A percentile compares a stretch with the other conserved stretches of the same genome.
phyloP scores from a whole-genome alignment of 2,329 filamentous ascomycete genomes.

The Nannizzia gypsea region DNA sequence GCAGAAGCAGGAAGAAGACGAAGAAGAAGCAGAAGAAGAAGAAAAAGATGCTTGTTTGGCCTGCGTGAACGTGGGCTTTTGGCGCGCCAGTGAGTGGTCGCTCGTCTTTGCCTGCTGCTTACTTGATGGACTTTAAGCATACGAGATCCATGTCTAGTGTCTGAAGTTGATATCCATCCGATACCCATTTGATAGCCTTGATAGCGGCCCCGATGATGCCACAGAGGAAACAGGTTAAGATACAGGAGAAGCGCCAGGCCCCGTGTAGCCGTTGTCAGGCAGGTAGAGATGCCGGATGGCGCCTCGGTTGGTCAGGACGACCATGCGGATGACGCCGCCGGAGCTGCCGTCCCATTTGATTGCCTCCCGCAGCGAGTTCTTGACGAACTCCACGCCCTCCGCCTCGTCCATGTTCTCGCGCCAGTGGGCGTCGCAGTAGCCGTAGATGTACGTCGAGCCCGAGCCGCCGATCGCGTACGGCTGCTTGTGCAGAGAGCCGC shows the following conservation, averaged over 20 bases:
- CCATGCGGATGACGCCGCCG: constrained; percentile 94
- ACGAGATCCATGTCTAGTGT: neutral
- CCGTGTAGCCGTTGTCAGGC: constrained; percentile 79
- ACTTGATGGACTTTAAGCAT: neutral
- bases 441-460: constrained; percentile 98
- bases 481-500: constrained; percentile 95
- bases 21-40: neutral
- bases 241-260: neutral
- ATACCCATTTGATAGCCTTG: neutral
- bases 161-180: no score
- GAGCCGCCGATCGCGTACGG: constrained; percentile 91
- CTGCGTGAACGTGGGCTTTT: neutral
- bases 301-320: constrained; percentile 81
- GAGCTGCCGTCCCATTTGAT: constrained; percentile 99
- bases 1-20: neutral
- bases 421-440: constrained; percentile 96
- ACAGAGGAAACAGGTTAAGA: neutral
- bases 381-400: constrained; percentile 86
- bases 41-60: neutral
- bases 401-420: constrained; percentile 84
- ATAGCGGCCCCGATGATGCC: no score
- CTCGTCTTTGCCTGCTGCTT: neutral
- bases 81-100: constrained; percentile 1
- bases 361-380: constrained; percentile 77
- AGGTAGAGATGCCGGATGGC: constrained; percentile 91